Base-by-base conservation (phyloP, 169 alveolate species). In the Theileria annulata region DNA sequence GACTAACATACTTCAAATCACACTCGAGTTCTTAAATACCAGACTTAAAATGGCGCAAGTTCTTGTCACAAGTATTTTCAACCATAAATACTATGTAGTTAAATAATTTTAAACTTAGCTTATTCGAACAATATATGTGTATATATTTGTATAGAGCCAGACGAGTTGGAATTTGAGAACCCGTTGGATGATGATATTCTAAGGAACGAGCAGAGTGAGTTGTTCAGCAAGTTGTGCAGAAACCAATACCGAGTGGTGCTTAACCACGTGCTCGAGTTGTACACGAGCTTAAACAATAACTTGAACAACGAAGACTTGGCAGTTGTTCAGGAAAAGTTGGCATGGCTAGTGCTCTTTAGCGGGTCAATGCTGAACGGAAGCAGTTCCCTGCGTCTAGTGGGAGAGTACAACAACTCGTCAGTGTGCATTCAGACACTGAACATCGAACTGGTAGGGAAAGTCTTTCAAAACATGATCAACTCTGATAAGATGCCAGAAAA, bases 201-300 rank as follows among this genome's bases (percentile, higher is more conserved):
- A 70, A 64, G 94, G 19, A 88, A 87, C 62, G 96, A 93, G 83
- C 94, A 91, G 80, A 88, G 91, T 25, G 96, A 91, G 31, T 91
- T 91, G 27, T 84, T 93, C 72, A 77, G 94, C 51, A 78, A 86
- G 77, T 78, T 93, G 49, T 93, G 94, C 17, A 76, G 95, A 23
- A 87, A 93, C 88, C 94, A 90, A 62, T 85, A 79, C 74, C 35
- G 87, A 5, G 75, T 79, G 28, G 91, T 77, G 48, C 66, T 87
- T 23, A 21, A 56, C 51, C 70, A 74, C 35, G 60, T 81, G 19
- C 58, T 74, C 23, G 91, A 82, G 33, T 23, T 60, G 4, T 77
- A 51, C 75, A 75, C 71, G 75, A 37, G 27, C 68, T 72, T 83
- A 19, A 79, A 67, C 17, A 71, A 27, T 13, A 54, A 75, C 49